Base-by-base conservation (phyloP, 306 rosid species). In the Abrus pulchellus region DNA sequence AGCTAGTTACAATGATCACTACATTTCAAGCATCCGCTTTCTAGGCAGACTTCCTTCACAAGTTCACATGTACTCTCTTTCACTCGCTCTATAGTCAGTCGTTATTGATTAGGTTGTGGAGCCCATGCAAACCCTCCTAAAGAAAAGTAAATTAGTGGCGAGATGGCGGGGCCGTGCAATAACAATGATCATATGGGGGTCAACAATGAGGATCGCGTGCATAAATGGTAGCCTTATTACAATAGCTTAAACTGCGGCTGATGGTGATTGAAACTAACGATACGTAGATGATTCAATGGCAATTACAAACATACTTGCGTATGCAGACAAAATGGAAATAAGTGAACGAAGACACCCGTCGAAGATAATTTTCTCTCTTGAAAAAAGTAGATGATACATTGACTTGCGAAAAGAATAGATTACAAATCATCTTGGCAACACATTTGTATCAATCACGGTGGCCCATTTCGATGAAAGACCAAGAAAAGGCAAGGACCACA, bases 161-260 rank as follows among this genome's bases (percentile, higher is more conserved):
- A 80, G 85, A 45, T 85, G 48, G 89, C 83, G 48, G 90, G 91
- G 40, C 40, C 40, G 40, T 36, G 40, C 50, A 82, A 87, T 47
- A 85, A 68, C 77, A 80, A 83, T 36, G 1, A 36, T 36, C 40
- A 36, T 36, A 36, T 36, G 40, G 40, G 40, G 40, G 40, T 36
- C 40, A 36, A 36, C 40, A 4, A 43, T 43, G 47, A 43, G 47
- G 8, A 43, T 43, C 47, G 47, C 47, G 47, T 43, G 5, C 1
- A 1, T 5, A 54, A 27, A 6, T 29, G 57, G 12, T 48, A 3
- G 6, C 30, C 32, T 32, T 49, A 41, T 10, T 57, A 11, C 6
- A 66, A 13, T 47, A 11, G 14, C 47, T 34, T 54, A 34, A 30
- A 13, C 60, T 43, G 27, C 29, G 29, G 44, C 0, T 30, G 59